phyloP scores from a whole-genome alignment of 164 flowering plant species.

The Liriodendron chinense region DNA sequence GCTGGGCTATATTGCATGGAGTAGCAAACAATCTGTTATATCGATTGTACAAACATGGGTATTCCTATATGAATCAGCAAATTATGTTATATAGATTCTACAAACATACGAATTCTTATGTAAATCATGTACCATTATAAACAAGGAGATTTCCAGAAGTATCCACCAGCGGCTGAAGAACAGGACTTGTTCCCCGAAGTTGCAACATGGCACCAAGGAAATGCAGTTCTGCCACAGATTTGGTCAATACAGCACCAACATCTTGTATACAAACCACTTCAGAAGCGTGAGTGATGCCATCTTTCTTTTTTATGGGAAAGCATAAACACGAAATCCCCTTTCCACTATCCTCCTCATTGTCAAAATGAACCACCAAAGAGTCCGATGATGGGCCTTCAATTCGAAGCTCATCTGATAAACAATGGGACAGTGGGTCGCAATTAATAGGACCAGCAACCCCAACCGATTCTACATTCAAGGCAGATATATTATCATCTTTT shows the following conservation, averaged over 20 bases:
- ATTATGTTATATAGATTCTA: no score
- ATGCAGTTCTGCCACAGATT: conserved; percentile 38
- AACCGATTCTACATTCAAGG: conserved; percentile 9
- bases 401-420: not conserved
- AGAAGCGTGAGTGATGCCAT: conserved; percentile 8
- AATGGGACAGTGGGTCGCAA: not conserved
- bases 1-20: not conserved
- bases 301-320: conserved; percentile 6
- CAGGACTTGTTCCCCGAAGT: conserved; percentile 64
- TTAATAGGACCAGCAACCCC: not conserved
- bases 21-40: not conserved
- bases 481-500: conserved; percentile 12
- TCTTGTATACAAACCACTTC: conserved; percentile 17
- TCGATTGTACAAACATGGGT: not conserved
- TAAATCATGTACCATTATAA: conserved; percentile 59
- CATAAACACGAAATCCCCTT: not conserved
- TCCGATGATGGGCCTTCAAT: not conserved
- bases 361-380: not conserved
- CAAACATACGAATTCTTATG: not conserved
- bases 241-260: conserved; percentile 7
- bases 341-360: conserved; percentile 8
- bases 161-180: conserved; percentile 76
- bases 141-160: conserved; percentile 62
- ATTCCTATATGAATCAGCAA: not conserved
- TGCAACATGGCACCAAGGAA: conserved; percentile 89